Conservation (phyloP, 139 green algal species). For the Micractinium sp. region DNA sequence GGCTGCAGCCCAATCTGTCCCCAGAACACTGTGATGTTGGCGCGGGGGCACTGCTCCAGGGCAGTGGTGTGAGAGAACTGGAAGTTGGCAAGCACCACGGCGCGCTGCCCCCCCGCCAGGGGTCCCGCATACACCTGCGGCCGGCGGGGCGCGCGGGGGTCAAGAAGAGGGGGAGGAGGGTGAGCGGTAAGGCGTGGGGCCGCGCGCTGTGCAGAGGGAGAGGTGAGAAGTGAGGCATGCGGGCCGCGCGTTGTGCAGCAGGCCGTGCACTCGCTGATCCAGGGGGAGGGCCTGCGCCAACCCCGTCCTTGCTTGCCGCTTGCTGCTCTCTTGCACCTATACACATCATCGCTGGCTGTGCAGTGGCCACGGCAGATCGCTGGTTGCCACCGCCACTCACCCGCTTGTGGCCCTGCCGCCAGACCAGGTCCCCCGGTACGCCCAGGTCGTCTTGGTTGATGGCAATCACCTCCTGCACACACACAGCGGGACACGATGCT, state of each 20-base stretch:
- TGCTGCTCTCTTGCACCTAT: too few species aligned
- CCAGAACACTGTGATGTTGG: slow-evolving; percentile 48
- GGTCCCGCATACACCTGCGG: slow-evolving; percentile 58
- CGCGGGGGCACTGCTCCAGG: slow-evolving; percentile 1
- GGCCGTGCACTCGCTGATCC: too few species aligned
- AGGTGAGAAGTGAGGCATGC: not conserved
- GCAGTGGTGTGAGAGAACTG: slow-evolving; percentile 29
- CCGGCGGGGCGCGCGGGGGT: not conserved
- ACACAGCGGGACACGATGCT: not conserved
- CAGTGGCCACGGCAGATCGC: too few species aligned
- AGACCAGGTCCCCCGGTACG: slow-evolving; percentile 65
- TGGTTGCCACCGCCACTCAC: not conserved
- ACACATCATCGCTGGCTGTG: too few species aligned
- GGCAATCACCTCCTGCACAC: slow-evolving; percentile 59
- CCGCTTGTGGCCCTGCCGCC: slow-evolving; percentile 49
- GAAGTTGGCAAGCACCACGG: slow-evolving; percentile 60
- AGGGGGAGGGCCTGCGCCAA: not conserved
- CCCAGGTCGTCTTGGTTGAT: slow-evolving; percentile 71
- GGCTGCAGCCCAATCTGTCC: slow-evolving; percentile 6
- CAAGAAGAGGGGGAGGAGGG: too few species aligned
- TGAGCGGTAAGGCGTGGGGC: not conserved
- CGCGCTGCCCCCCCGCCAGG: slow-evolving; percentile 46
- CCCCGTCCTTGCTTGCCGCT: too few species aligned
- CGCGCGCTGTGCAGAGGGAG: not conserved
- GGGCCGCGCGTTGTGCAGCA: not conserved